These are phyloP conservation scores for Pseudotsuga menziesii DNA, from an alignment of 75 land plant genomes.

Conservation along the genomic window DNA sequence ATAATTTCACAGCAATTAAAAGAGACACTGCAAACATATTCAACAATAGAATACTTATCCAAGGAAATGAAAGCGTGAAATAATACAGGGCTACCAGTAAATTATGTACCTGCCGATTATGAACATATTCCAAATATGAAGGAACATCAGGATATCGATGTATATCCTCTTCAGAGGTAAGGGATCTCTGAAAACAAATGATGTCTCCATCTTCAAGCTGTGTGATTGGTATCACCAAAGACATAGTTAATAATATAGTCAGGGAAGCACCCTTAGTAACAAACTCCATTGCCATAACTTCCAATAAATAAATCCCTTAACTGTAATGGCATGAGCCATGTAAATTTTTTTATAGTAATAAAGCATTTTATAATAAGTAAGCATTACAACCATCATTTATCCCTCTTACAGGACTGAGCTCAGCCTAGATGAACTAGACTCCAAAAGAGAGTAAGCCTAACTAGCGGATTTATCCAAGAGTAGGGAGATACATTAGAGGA, in stretches of 20 bases:
- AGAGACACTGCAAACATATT: no score
- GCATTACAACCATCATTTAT: no score
- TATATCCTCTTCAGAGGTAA: constrained; percentile 29
- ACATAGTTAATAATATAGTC: background rate
- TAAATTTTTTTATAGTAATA: background rate
- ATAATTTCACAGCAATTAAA: no score
- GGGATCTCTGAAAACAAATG: constrained; percentile 40
- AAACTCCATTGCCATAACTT: constrained; percentile 7
- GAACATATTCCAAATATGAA: constrained; percentile 43
- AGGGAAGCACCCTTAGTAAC: constrained; percentile 59
- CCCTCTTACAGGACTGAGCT: no score
- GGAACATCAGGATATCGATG: constrained; percentile 50
- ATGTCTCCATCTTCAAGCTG: constrained; percentile 64
- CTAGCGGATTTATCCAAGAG: no score
- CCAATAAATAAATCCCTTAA: background rate
- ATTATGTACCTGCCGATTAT: constrained; percentile 40
- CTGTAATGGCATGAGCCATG: background rate
- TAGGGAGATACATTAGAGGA: no score
- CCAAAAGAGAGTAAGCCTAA: no score
- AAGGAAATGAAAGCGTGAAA: no score
- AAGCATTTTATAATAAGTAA: no score
- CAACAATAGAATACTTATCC: no score
- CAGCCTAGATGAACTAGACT: no score
- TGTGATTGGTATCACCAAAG: background rate
- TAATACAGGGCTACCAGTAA: no score